Conservation (phyloP, 192 early-diverging fungal genomes). For the Pilaira anomala region DNA sequence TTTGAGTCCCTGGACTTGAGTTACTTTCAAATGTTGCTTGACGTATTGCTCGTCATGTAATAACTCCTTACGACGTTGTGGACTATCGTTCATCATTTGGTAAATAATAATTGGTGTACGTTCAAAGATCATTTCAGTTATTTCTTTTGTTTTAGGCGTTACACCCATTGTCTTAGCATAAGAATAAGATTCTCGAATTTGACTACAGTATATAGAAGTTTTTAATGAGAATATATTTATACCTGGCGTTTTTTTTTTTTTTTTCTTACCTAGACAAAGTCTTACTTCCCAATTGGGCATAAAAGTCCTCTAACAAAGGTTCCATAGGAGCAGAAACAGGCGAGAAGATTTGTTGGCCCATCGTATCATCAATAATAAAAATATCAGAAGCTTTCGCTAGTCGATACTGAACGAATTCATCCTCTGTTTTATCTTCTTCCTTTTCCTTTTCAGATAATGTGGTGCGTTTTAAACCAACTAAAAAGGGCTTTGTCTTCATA, state of each 20-base stretch:
- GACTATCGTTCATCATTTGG: conserved; percentile 53
- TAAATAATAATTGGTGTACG: conserved; percentile 73
- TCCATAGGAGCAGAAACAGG: conserved; percentile 75
- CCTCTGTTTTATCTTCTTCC: conserved; percentile 20
- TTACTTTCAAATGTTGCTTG: conserved; percentile 51
- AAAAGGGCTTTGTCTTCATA: conserved; percentile 61
- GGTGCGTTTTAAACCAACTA: conserved; percentile 57
- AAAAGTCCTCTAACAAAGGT: conserved; percentile 64
- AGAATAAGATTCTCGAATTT: conserved; percentile 46
- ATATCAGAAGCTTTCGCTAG: conserved; percentile 70
- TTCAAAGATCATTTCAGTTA: conserved; percentile 66
- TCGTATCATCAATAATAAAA: conserved; percentile 76
- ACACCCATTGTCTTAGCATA: conserved; percentile 46
- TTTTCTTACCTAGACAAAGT: conserved; percentile 63
- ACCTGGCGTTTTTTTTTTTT: too few species aligned
- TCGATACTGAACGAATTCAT: conserved; percentile 52
- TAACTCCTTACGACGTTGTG: conserved; percentile 45
- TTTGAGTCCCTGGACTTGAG: conserved; percentile 63
- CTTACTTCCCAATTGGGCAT: conserved; percentile 60
- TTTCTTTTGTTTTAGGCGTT: conserved; percentile 42
- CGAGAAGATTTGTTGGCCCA: conserved; percentile 66
- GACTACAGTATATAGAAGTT: conserved; percentile 3
- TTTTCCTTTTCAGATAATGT: conserved; percentile 1
- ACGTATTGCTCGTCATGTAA: conserved; percentile 51
- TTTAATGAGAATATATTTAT: neutral